A percentile compares a stretch with the other conserved stretches of the same genome.
Conservation (phyloP, 306 rosid species). For the Sechiopsis laciniata region DNA sequence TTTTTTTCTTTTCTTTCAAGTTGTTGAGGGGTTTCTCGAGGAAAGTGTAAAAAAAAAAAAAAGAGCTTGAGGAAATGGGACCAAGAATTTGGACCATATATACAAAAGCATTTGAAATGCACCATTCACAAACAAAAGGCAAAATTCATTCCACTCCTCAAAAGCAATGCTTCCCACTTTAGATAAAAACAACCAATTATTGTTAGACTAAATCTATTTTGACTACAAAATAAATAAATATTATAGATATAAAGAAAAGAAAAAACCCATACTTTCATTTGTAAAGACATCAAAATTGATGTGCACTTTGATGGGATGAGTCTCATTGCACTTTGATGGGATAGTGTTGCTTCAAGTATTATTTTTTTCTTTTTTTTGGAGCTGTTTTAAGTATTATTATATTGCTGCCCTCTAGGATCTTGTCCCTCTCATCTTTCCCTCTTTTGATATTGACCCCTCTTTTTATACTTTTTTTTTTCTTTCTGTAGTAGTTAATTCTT, state of each 20-base stretch:
- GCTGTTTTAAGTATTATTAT: background rate
- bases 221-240: too few species aligned
- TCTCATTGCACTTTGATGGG: too few species aligned
- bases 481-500: background rate
- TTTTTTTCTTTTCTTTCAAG: background rate
- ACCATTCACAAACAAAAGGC: slow-evolving; percentile 1
- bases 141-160: background rate
- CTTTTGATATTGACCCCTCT: background rate
- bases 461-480: background rate
- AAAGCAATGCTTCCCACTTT: slow-evolving; percentile 18
- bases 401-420: slow-evolving; percentile 4
- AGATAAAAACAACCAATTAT: background rate
- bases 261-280: too few species aligned
- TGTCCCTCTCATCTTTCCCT: background rate
- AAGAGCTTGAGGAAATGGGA: background rate
- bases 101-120: slow-evolving; percentile 5
- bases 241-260: too few species aligned
- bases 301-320: too few species aligned
- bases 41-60: background rate
- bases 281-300: too few species aligned
- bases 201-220: too few species aligned
- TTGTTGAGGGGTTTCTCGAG: background rate
- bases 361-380: too few species aligned
- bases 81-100: slow-evolving; percentile 13
- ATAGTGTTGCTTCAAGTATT: too few species aligned